A percentile compares a stretch with the other conserved stretches of the same genome.
phyloP scores from a whole-genome alignment of 2,329 filamentous ascomycete species.

The Colletotrichum ledebouriae region DNA sequence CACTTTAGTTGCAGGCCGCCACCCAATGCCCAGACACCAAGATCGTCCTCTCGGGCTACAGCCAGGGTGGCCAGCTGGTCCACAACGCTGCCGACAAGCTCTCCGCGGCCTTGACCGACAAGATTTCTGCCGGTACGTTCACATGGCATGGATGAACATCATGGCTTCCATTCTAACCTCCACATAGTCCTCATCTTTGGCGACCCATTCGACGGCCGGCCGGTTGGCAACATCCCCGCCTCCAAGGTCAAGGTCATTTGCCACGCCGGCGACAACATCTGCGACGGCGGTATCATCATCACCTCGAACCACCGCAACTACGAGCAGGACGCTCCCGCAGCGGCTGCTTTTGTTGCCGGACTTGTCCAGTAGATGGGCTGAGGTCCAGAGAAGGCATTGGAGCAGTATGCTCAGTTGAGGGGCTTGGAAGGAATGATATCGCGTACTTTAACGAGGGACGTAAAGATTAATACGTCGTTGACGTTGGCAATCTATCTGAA shows the following conservation, averaged over 20 bases:
- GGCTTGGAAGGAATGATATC: not conserved
- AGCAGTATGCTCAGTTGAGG: too few species aligned
- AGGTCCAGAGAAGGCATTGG: not conserved
- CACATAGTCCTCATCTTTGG: conserved; percentile 42
- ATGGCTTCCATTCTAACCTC: not conserved
- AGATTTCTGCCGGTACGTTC: conserved; percentile 47
- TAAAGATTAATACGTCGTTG: not conserved
- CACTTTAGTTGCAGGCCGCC: conserved; percentile 48
- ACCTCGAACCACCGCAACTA: conserved; percentile 48
- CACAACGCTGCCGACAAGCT: conserved; percentile 59
- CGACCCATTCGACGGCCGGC: conserved; percentile 36
- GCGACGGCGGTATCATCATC: conserved; percentile 47
- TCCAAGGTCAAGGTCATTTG: conserved; percentile 47
- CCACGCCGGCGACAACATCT: conserved; percentile 51
- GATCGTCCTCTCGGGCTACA: conserved; percentile 63
- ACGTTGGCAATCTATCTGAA: too few species aligned
- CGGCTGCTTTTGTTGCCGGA: conserved; percentile 48
- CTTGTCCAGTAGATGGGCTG: conserved; percentile 26
- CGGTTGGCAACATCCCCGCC: conserved; percentile 26
- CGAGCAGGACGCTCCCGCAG: conserved; percentile 47
- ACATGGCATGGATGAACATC: not conserved
- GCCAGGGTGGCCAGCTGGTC: conserved; percentile 56
- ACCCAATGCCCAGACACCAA: conserved; percentile 60
- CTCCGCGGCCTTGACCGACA: conserved; percentile 51
- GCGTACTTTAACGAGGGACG: not conserved